Percentiles rank a stretch among this genome's conserved stretches.
Evolutionary conservation across 805 yeast genomes (phyloP).

Genomic region (Sugiyamaella boreocaroliniensis): DNA sequence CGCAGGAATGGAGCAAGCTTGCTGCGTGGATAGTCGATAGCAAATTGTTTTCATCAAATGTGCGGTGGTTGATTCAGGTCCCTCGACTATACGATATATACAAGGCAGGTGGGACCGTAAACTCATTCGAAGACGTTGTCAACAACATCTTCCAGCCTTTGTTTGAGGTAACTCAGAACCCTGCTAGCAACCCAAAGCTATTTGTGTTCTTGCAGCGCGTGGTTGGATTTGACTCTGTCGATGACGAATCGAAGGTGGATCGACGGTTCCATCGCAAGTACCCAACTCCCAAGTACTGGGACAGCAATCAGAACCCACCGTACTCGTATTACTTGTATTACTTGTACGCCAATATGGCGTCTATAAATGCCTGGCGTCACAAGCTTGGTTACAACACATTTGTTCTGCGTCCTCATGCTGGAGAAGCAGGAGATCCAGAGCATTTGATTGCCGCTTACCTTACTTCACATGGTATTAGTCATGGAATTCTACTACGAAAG

Average conservation of each 20-base stretch:
- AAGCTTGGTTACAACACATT: conserved; percentile 76
- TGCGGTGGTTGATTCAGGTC: conserved; percentile 93
- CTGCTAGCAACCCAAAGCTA: conserved; percentile 82
- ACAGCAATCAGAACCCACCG: conserved; percentile 78
- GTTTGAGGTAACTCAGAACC: conserved; percentile 83
- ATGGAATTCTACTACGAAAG: conserved; percentile 88
- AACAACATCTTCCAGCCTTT: conserved; percentile 78
- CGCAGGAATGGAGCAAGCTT: conserved; percentile 90
- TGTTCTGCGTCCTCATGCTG: conserved; percentile 96
- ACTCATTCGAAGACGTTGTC: conserved; percentile 68
- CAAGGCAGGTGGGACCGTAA: conserved; percentile 64
- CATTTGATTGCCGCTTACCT: conserved; percentile 86
- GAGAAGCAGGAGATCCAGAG: conserved; percentile 99
- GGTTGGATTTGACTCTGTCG: conserved; percentile 96
- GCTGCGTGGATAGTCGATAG: conserved; percentile 95
- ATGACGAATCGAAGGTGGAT: conserved; percentile 92
- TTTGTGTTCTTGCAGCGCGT: conserved; percentile 86
- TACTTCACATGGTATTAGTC: conserved; percentile 88
- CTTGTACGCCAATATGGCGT: conserved; percentile 75
- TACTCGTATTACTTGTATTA: conserved; percentile 92
- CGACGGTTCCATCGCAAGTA: conserved; percentile 72
- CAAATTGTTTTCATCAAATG: conserved; percentile 84
- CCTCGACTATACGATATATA: conserved; percentile 91
- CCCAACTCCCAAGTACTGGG: conserved; percentile 86
- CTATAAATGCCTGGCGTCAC: conserved; percentile 78